phyloP scores from a whole-genome alignment of 257 asterid genomes.

The Ophiorrhiza pumila region DNA sequence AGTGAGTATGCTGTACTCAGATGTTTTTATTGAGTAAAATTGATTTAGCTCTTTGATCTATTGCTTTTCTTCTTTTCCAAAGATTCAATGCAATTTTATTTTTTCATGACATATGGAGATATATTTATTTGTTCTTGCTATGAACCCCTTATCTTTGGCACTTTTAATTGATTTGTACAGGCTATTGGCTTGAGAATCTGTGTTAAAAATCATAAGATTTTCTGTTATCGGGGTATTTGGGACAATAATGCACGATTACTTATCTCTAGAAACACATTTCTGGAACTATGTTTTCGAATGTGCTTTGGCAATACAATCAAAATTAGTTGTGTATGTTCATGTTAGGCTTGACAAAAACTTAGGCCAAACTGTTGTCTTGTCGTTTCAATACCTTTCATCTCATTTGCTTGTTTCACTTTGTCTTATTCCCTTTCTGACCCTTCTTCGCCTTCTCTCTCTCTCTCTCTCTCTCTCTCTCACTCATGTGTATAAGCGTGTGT shows the following conservation, averaged over 20 bases:
- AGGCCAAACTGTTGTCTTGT: not conserved
- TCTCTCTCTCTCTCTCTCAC: no score
- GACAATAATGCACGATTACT: not conserved
- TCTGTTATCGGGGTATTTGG: no score
- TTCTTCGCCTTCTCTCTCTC: no score
- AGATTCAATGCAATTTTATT: not conserved
- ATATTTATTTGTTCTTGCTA: not conserved
- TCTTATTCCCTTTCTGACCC: no score
- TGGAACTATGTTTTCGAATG: not conserved
- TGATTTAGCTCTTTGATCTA: not conserved
- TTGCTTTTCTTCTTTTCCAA: not conserved
- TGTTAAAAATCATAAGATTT: no score
- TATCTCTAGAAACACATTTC: no score
- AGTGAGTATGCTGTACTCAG: no score
- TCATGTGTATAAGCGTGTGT: no score
- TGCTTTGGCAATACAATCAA: not conserved
- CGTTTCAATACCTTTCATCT: not conserved
- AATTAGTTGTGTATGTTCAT: not conserved
- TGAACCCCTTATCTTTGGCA: not conserved
- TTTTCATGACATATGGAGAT: not conserved
- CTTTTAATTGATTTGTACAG: not conserved
- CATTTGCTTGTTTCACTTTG: not conserved
- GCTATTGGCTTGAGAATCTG: not conserved
- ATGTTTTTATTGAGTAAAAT: no score
- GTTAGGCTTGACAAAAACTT: not conserved